Evolutionary conservation across 164 flowering plant genomes (phyloP), one percentile per base, ranked within the genome.

Genomic region (Sextonia rubra): DNA sequence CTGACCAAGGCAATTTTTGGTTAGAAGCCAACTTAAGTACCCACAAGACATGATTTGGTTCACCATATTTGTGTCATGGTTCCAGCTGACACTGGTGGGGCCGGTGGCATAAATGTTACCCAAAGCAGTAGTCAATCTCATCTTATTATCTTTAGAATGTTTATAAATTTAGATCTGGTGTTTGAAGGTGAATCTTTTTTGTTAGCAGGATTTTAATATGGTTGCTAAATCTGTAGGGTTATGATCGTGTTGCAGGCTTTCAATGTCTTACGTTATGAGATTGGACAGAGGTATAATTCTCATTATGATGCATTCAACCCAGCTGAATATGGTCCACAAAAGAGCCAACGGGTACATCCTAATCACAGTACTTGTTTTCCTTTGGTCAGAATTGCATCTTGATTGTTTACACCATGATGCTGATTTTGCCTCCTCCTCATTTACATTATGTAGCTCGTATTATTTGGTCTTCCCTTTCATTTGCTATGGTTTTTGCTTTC

Each of bases 271-370:
- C 92, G 97, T n/a, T 95, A 95, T 81, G 89, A 91, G 86, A 78
- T 91, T 78, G 97, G 94, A 47, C 99, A 95, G 84, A 88, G 80
- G 81, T 95, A 95, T 77, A 74, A 87, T 74, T 86, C 97, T 72
- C 99, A 95, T 76, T 89, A 86, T 76, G 99, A 93, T 78, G 93
- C 89, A 27, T 91, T 93, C 84, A 79, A 85, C 79, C 95, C 99
- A 24, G 82, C 88, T 69, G 93, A 91, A 77, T 95, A 95, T 80
- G 98, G 99, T 20, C 97, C 98, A 44, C 98, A 93, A 72, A 88
- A 88, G 86, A 89, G 95, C 86, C 97, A 95, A 73, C 83, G 98
- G 92, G 98, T 95, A 95, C 9, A 60, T 52, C 67, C 66, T 75
- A 63, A 55, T 56, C 52, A 15, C 55, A 22, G 15, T 5, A 55